Conservation (phyloP, 352 stramenopile genomes). For the Phytophthora ohioensis region DNA sequence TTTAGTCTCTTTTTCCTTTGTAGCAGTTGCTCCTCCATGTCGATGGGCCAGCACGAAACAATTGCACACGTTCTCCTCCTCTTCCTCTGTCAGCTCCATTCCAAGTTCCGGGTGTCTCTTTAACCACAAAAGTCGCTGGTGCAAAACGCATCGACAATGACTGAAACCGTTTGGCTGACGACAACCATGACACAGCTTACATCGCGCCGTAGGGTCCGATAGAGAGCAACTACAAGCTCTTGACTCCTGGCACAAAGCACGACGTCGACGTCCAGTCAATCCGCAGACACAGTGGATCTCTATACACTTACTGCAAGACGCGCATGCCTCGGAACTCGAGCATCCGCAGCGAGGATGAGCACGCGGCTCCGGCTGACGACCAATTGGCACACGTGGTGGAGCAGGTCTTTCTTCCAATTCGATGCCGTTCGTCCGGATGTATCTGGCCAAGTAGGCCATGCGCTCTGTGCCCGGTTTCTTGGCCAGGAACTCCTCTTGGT, state of each 20-base stretch:
- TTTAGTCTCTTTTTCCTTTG: conserved; percentile 31
- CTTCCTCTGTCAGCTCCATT: conserved; percentile 23
- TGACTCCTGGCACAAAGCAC: conserved; percentile 64
- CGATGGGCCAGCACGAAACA: conserved; percentile 48
- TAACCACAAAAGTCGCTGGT: conserved; percentile 44
- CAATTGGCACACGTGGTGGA: conserved; percentile 17
- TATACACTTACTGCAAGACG: conserved; percentile 61
- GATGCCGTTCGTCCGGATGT: conserved; percentile 37
- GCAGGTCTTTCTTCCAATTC: conserved; percentile 26
- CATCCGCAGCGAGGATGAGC: conserved; percentile 55
- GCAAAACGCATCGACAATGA: conserved; percentile 73
- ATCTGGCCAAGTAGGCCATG: conserved; percentile 39
- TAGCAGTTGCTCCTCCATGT: conserved; percentile 33
- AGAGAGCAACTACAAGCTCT: conserved; percentile 67
- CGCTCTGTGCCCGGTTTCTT: conserved; percentile 36
- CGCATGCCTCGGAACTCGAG: conserved; percentile 53
- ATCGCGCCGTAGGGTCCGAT: conserved; percentile 40
- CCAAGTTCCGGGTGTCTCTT: conserved; percentile 34
- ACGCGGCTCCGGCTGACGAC: conserved; percentile 30
- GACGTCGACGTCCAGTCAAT: conserved; percentile 24
- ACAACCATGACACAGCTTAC: conserved; percentile 67
- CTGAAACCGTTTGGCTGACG: conserved; percentile 39
- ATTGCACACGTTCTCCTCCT: conserved; percentile 37
- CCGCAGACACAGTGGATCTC: conserved; percentile 72
- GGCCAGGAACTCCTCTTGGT: conserved; percentile 28